Evolutionary conservation across 768 basidiomycete genomes (phyloP).

Genomic region (Agaricus bisporus): DNA sequence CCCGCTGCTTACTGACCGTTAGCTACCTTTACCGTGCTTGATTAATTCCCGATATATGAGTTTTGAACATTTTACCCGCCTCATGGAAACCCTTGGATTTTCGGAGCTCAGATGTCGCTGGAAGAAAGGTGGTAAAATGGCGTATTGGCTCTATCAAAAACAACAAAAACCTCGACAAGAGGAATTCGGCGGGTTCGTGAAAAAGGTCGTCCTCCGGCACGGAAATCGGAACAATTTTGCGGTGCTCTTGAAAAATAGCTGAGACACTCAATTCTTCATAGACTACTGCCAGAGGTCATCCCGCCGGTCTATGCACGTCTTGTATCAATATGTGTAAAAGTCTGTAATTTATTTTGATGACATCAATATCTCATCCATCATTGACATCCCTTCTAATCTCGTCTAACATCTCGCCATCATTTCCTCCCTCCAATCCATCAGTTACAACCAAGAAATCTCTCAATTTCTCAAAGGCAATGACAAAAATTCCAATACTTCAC

Average conservation of each 20-base stretch:
- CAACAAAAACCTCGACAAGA: neutral
- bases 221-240: slow-evolving; percentile 78
- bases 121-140: slow-evolving; percentile 76
- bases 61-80: slow-evolving; percentile 42
- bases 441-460: neutral
- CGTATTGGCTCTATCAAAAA: slow-evolving; percentile 79
- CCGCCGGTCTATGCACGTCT: too few relatives aligned
- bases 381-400: neutral
- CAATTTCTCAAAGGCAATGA: neutral
- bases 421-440: neutral
- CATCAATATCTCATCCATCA: too few relatives aligned
- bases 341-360: too few relatives aligned
- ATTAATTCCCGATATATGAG: slow-evolving; percentile 81
- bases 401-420: neutral
- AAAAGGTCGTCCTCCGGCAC: slow-evolving; percentile 49
- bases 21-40: slow-evolving; percentile 85
- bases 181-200: slow-evolving; percentile 16
- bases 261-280: neutral
- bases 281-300: too few relatives aligned
- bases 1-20: neutral
- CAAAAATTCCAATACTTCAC: slow-evolving; percentile 44
- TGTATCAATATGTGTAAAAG: too few relatives aligned
- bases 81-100: slow-evolving; percentile 68
- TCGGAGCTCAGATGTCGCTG: slow-evolving; percentile 49
- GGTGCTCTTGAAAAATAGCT: slow-evolving; percentile 31